Evolutionary conservation across 768 basidiomycete genomes (phyloP), one percentile per base, ranked within the genome.

Genomic region (Melanogaster broomeanus): DNA sequence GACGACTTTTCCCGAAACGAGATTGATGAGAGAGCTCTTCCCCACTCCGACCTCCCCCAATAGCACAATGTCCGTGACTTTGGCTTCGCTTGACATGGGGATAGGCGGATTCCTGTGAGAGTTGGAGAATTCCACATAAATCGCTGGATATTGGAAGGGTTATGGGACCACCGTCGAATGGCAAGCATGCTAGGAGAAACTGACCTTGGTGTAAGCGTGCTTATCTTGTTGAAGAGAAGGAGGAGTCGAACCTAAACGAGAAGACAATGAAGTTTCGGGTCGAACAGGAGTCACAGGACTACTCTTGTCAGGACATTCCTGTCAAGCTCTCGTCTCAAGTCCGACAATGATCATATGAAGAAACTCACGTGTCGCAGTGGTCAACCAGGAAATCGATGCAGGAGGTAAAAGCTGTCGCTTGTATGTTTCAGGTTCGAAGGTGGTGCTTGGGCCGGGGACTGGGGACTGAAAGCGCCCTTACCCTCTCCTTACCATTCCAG

Each of bases 11-110:
- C 57, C 60, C 9, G 52, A 50, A 22, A 78, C 53, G 62, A 76
- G 59, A 53, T 78, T 78, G 52, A 78, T 50, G 30, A 78, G 60
- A 0, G 74, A 74, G 52, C 76, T 77, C 58, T 78, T 78, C 10
- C 72, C 66, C 9, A 65, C 66, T 10, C 66, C 68, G 13, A 45
- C 54, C 42, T 64, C 66, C 5, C 66, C 72, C 8, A 78, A 68
- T 22, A 63, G 62, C n/a, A 67, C 74, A n/a, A 56, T 68, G 15
- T 75, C 72, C 42, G 57, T 50, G 31, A 41, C 38, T 25, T 45
- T 55, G 13, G 54, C 47, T 19, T 44, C 22, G 41, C 31, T 10
- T 5, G 39, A 31, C 28, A 8, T 8, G 8, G n/a, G 44, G 39
- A 55, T 43, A 19, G 55, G 37, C 10, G 51, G 6, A 12, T 51